Percentiles rank a stretch among this genome's conserved stretches.
These are phyloP conservation scores for Penicillium sp. DNA, from an alignment of 2,329 filamentous ascomycete genomes.

Conservation along the genomic window DNA sequence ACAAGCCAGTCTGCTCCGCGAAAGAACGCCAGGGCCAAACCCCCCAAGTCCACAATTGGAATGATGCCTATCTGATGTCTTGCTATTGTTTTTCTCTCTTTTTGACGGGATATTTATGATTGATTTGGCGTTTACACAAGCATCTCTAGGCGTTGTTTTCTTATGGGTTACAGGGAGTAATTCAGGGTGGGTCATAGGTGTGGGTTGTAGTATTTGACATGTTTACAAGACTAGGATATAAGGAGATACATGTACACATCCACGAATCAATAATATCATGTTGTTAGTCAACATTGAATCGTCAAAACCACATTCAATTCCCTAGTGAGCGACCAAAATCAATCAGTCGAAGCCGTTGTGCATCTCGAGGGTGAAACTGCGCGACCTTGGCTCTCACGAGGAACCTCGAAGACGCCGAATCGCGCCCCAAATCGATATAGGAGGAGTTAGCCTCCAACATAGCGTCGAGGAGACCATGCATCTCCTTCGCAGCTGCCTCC, in stretches of 20 bases:
- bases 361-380: slow-evolving; percentile 56
- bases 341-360: slow-evolving; percentile 51
- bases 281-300: background rate
- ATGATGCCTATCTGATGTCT: slow-evolving; percentile 39
- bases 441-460: slow-evolving; percentile 47
- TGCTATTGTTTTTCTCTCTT: slow-evolving; percentile 1
- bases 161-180: background rate
- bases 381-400: slow-evolving; percentile 56
- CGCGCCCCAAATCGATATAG: slow-evolving; percentile 50
- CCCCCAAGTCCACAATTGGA: slow-evolving; percentile 32
- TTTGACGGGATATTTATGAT: slow-evolving; percentile 9
- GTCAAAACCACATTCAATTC: slow-evolving; percentile 16
- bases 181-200: background rate
- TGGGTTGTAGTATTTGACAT: slow-evolving; percentile 4
- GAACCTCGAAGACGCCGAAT: slow-evolving; percentile 54
- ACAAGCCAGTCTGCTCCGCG: slow-evolving; percentile 21
- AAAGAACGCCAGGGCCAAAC: slow-evolving; percentile 27
- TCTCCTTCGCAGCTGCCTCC: slow-evolving; percentile 49
- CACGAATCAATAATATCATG: slow-evolving; percentile 17
- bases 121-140: slow-evolving; percentile 12
- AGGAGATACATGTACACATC: slow-evolving; percentile 5
- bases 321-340: slow-evolving; percentile 49
- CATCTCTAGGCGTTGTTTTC: slow-evolving; percentile 20
- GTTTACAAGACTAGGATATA: slow-evolving; percentile 10
- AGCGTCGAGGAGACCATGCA: slow-evolving; percentile 48